Base-by-base conservation (phyloP, 306 rosid species). In the Begonia peltatifolia region DNA sequence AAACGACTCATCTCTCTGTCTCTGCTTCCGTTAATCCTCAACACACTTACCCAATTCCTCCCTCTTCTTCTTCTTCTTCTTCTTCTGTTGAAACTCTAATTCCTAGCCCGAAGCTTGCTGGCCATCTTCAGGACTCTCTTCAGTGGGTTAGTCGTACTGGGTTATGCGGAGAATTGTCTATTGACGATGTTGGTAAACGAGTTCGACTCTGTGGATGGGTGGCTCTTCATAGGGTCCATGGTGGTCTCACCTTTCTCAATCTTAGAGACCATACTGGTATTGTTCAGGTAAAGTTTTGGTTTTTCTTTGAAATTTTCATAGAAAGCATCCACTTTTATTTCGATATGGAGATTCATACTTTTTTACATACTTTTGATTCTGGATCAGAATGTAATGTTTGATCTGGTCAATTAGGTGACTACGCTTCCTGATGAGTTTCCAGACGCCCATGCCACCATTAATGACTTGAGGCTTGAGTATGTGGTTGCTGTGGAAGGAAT, bases 161-260 rank as follows among this genome's bases (percentile, higher is more conserved):
- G 30, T 60, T 61, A 13, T 90, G 92, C 25, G 94, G 95, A 17
- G 64, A 90, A 0, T 57, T 90, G 62, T 74, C 79, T 52, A 52
- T 16, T 3, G 59, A 62, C 16, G 86, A 85, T 54, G 84, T 78
- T 14, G 94, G 92, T 14, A 71, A 80, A 65, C 74, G 64, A 59
- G 92, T 85, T 48, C 70, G 47, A 20, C 79, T 90, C 44, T 90
- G 95, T 69, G 97, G 97, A 5, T 90, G 95, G 95, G 95, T 90
- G 63, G 94, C 97, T 3, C 83, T 85, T 58, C 97, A 85, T 61
- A 73, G 97, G 46, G 76, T 90, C 65, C 95, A 90, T 47, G 95
- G 86, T 65, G 87, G 94, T 54, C 82, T 83, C 52, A 83, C 94
- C 30, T 85, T 83, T 60, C 75, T 85, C 60, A 85, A 83, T 68